phyloP scores from a whole-genome alignment of 257 asterid species.

The Solanum phureja region DNA sequence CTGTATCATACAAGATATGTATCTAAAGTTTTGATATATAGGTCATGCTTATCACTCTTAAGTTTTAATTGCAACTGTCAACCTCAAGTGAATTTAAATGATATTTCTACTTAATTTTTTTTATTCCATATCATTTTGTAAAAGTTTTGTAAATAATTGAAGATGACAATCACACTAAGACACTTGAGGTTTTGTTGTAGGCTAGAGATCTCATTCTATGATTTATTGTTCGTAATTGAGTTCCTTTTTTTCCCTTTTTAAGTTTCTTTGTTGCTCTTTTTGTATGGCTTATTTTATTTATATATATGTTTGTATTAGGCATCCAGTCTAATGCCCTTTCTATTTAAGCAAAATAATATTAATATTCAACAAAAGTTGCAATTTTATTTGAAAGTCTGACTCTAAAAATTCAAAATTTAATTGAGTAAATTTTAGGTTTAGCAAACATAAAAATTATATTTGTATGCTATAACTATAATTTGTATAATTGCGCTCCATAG shows the following conservation, averaged over 20 bases:
- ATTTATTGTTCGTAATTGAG: not conserved
- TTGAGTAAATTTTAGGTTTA: no score
- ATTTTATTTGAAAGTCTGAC: no score
- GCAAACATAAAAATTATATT: no score
- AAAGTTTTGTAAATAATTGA: not conserved
- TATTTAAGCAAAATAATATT: no score
- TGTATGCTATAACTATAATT: no score
- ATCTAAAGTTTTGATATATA: not conserved
- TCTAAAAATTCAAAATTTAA: no score
- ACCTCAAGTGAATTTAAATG: not conserved
- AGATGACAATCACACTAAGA: not conserved
- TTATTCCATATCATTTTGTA: not conserved
- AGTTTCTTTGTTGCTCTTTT: not conserved
- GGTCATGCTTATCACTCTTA: no score
- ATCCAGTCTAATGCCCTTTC: not conserved
- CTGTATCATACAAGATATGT: not conserved
- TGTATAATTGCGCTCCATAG: no score
- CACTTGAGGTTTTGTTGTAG: not conserved
- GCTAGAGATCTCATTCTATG: not conserved
- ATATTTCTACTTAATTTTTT: not conserved
- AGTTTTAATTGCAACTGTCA: not conserved
- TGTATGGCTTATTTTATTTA: not conserved
- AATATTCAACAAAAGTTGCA: not conserved
- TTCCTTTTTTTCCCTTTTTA: not conserved
- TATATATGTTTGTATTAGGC: not conserved